Conservation (phyloP, 2,329 filamentous ascomycete species). For the Paracamarosporium sp. region DNA sequence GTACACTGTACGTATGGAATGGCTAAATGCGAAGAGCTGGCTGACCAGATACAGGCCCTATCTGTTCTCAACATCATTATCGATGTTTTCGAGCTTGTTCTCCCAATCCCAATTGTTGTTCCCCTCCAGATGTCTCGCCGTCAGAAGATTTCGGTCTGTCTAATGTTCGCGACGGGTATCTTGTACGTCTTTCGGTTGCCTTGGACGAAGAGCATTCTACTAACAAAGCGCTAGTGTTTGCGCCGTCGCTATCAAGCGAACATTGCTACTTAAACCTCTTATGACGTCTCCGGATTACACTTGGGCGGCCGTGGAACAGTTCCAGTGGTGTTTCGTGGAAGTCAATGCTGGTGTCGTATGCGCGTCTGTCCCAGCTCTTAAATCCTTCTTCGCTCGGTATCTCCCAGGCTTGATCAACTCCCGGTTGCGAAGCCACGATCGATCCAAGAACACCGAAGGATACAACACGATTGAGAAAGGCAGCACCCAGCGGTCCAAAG, state of each 20-base stretch:
- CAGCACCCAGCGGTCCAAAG: not conserved
- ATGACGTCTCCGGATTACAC: conserved; percentile 12
- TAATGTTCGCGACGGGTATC: conserved; percentile 10
- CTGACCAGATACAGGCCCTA: conserved; percentile 1
- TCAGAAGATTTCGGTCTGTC: conserved; percentile 1
- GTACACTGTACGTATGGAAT: conserved; percentile 3
- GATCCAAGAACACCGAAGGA: not conserved
- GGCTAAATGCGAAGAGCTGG: not conserved
- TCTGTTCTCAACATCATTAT: conserved; percentile 17
- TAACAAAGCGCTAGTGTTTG: conserved; percentile 9
- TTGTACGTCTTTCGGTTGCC: not conserved
- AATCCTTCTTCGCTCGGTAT: conserved; percentile 11
- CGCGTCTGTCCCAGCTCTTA: conserved; percentile 11
- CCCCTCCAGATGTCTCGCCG: conserved; percentile 7
- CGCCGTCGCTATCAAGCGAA: conserved; percentile 6
- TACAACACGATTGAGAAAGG: conserved; percentile 1
- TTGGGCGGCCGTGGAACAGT: conserved; percentile 18
- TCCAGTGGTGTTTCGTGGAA: conserved; percentile 19
- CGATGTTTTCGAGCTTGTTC: conserved; percentile 7
- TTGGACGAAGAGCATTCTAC: not conserved
- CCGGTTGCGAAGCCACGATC: not conserved
- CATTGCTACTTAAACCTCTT: conserved; percentile 9
- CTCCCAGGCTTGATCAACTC: conserved; percentile 8
- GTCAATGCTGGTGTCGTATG: conserved; percentile 15
- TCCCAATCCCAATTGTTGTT: conserved; percentile 2